Evolutionary conservation across 2,329 filamentous ascomycete species (phyloP), one percentile per base, ranked within the genome.

Genomic region (Hypoxylon sp.): DNA sequence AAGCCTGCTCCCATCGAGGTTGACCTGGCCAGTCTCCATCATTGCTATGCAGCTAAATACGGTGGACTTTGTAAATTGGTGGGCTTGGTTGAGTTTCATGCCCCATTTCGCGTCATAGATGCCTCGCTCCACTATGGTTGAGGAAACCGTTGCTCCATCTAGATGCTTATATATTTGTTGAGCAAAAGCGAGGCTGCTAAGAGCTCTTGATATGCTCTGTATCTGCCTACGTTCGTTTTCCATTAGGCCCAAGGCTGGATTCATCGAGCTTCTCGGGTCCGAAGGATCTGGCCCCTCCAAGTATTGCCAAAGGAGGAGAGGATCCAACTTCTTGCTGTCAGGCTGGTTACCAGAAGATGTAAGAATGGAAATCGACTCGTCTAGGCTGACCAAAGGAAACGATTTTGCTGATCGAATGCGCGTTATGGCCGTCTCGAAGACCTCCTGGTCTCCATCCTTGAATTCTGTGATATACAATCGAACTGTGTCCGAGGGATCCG

Each of bases 21-120:
- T 48, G 8, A 48, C 22, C 14, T 16, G 14, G 14, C 44, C 44
- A 30, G 44, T 28, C 44, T 48, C 44, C 24, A 48, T 28, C 44
- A 48, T 48, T 16, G 44, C 44, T 26, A 48, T 48, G 26, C 44
- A 48, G 20, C 22, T 28, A n/a, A 48, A 48, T 16, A 40, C 36
- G 16, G 16, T 18, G 2, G 36, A 40, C 8, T 18, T 40, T 16
- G 36, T 40, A 40, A 40, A 40, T 7, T 40, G 36, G 36, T 40
- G 36, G 20, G 9, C 36, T 14, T 18, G 36, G 36, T 40, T 40
- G 12, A 40, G 11, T 18, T 9, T 40, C 11, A 11, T 20, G 36
- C 36, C 36, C 36, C 36, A 40, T 40, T 40, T 40, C 16, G 36
- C 36, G 20, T 40, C 36, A 11, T 40, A 20, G 36, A 40, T 40